Base-by-base conservation (phyloP, 2,329 filamentous ascomycete genomes). In the Cladophialophora psammophila region DNA sequence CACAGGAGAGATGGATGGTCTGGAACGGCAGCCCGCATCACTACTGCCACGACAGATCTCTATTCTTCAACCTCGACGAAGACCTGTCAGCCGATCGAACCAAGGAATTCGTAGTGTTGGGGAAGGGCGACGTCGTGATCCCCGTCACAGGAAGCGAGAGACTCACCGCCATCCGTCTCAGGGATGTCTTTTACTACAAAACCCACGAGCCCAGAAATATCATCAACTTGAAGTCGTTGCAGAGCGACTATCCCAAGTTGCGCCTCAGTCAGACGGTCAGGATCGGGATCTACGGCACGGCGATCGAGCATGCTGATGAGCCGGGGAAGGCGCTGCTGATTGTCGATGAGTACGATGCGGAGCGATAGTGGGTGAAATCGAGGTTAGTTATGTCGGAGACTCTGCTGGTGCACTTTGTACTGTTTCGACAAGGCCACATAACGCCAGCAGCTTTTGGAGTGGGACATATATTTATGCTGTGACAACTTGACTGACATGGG, bases 11-110 rank as follows among this genome's bases (percentile, higher is more conserved):
- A 57, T 63, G 61, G 59, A 45, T 61, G 2, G 13, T 61, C n/a
- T 61, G 59, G 45, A 54, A 40, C 9, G 12, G 18, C 45, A 61
- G 59, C 48, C 59, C 59, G 9, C 45, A 54, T 34, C 59, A 61
- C 48, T 61, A 61, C 48, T 61, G 45, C 32, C 42, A 60, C 42
- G 57, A 60, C 15, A 10, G 35, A 4, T 50, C 31, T 20, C 57
- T 53, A 13, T 62, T 62, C 59, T 40, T 40, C 18, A 42, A 62
- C 20, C 34, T 62, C 59, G 20, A 18, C 48, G 38, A 50, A 35
- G 18, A 53, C 48, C 26, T 20, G 10, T 13, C 59, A 8, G 13
- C 45, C 1, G 59, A 62, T 20, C 31, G 32, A 15, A 60, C 31
- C 40, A 48, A 59, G 32, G 26, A 38, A 3, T 20, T 50, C 18